Conservation (phyloP, 2,329 filamentous ascomycete genomes). For the Phoma sp. region DNA sequence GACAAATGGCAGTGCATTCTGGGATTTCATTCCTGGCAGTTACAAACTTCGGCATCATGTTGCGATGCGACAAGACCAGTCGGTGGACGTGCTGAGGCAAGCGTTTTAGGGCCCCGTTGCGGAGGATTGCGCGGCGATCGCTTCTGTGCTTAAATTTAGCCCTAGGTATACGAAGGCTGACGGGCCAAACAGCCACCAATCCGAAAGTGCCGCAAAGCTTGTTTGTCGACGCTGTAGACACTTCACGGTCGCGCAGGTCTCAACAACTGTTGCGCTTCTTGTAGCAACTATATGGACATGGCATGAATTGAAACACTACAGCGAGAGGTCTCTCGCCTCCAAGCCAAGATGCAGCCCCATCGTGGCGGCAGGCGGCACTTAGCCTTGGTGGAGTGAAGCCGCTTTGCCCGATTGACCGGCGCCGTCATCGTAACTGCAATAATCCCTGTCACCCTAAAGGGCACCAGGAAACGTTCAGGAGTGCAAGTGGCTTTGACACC, state of each 20-base stretch:
- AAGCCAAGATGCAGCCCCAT: constrained; percentile 5
- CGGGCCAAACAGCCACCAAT: constrained; percentile 1
- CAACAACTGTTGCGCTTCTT: not conserved
- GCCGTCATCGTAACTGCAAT: constrained; percentile 12
- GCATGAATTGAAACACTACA: too few relatives aligned
- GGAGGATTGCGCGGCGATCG: constrained; percentile 17
- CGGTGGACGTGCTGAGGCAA: not conserved
- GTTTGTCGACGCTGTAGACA: not conserved
- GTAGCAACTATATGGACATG: not conserved
- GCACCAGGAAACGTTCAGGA: constrained; percentile 15
- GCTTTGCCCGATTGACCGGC: constrained; percentile 12
- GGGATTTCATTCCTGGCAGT: not conserved
- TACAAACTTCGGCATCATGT: constrained; percentile 1
- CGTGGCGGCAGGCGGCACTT: constrained; percentile 10
- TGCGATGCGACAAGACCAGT: constrained; percentile 9
- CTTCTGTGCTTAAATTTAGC: constrained; percentile 11
- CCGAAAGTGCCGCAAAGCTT: not conserved
- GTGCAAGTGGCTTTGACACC: constrained; percentile 17
- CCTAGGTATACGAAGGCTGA: constrained; percentile 15
- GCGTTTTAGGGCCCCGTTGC: constrained; percentile 12
- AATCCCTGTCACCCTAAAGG: constrained; percentile 16
- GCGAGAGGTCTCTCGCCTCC: not conserved
- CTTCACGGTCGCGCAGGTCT: too few relatives aligned
- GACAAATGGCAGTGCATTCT: constrained; percentile 1
- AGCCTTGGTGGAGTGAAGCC: constrained; percentile 16